Evolutionary conservation across 2,329 filamentous ascomycete genomes (phyloP).

Genomic region (Penicillium sp.): DNA sequence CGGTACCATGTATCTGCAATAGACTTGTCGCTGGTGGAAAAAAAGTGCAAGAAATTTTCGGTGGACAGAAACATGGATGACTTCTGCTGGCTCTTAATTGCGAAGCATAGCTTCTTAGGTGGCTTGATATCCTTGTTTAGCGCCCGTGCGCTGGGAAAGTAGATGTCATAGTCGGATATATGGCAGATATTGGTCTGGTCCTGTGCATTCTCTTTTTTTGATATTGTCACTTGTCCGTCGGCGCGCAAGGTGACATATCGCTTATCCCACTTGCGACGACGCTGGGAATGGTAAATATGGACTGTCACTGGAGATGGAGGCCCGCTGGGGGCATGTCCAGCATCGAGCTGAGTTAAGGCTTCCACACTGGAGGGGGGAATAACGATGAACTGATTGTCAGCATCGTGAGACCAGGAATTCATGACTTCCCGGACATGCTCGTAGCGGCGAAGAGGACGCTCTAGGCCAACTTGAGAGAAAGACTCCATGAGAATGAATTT

Average conservation of each 20-base stretch:
- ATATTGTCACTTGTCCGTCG: constrained; percentile 68
- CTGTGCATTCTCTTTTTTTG: constrained; percentile 70
- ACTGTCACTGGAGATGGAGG: constrained; percentile 66
- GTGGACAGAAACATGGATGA: constrained; percentile 76
- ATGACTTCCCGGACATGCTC: constrained; percentile 83
- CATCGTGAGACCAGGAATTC: constrained; percentile 87
- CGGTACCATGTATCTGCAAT: constrained; percentile 68
- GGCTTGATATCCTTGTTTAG: constrained; percentile 70
- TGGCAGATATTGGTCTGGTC: constrained; percentile 72
- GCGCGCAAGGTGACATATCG: constrained; percentile 69
- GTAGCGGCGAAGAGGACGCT: constrained; percentile 78
- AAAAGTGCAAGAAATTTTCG: constrained; percentile 88
- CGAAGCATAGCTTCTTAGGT: constrained; percentile 81
- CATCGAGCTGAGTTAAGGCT: constrained; percentile 52
- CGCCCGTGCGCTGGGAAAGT: constrained; percentile 68
- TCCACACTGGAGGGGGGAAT: constrained; percentile 57
- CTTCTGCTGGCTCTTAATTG: constrained; percentile 89
- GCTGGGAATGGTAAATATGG: constrained; percentile 75
- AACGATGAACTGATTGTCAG: constrained; percentile 71
- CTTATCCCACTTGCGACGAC: constrained; percentile 84
- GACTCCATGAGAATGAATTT: constrained; percentile 73
- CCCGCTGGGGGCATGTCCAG: constrained; percentile 60
- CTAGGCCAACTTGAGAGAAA: constrained; percentile 71
- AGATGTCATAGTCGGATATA: constrained; percentile 89
- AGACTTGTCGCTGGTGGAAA: constrained; percentile 70